Evolutionary conservation across 2,329 filamentous ascomycete species (phyloP).

Genomic region (Colletotrichum sidae): DNA sequence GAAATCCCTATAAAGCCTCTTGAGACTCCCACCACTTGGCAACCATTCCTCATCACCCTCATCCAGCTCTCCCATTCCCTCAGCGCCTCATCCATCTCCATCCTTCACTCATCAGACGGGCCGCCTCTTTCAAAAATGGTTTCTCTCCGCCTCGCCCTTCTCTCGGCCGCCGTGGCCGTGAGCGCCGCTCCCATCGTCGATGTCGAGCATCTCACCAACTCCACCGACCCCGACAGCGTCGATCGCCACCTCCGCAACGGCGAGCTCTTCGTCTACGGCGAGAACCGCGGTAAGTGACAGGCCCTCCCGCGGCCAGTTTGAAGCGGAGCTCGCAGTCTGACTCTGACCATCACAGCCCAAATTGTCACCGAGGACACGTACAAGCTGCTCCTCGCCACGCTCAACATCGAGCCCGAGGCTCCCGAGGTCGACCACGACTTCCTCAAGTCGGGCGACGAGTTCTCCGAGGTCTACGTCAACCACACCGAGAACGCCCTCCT

Average conservation of each 20-base stretch:
- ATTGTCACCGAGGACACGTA: slow-evolving; percentile 10
- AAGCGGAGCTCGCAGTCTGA: background rate
- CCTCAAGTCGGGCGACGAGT: slow-evolving; percentile 4
- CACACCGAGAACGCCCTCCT: background rate
- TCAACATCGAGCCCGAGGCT: background rate
- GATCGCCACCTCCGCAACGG: slow-evolving; percentile 20
- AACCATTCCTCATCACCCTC: background rate
- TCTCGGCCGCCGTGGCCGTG: slow-evolving; percentile 18
- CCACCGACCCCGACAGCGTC: slow-evolving; percentile 2
- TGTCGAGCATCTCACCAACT: background rate
- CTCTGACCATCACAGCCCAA: background rate
- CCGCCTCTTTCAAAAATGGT: slow-evolving; percentile 15
- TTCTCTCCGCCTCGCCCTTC: slow-evolving; percentile 12
- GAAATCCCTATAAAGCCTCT: slow-evolving; percentile 11
- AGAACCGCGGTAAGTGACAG: slow-evolving; percentile 3
- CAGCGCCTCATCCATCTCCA: background rate
- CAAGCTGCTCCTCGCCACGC: slow-evolving; percentile 3
- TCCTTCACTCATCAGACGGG: background rate
- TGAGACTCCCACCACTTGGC: background rate
- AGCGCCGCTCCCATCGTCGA: slow-evolving; percentile 15
- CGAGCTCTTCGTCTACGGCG: slow-evolving; percentile 17
- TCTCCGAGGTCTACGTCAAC: slow-evolving; percentile 12
- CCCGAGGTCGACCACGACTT: slow-evolving; percentile 13
- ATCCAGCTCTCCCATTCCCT: background rate
- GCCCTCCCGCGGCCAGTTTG: background rate